Evolutionary conservation across 352 stramenopile genomes (phyloP).

Genomic region (Thraustochytrium sp.): DNA sequence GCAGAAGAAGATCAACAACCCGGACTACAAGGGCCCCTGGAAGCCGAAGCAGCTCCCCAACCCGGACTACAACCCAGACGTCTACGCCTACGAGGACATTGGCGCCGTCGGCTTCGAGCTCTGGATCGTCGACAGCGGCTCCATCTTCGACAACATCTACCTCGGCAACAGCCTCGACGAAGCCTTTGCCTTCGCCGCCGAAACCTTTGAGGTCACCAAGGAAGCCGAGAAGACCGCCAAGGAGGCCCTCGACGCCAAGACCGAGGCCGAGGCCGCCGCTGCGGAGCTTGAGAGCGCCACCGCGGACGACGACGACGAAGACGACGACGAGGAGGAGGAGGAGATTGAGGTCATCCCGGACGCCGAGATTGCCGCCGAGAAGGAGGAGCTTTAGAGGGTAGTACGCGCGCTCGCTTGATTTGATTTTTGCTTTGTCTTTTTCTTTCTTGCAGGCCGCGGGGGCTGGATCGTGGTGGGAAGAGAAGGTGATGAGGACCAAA

Average conservation of each 20-base stretch:
- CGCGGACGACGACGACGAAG: neutral
- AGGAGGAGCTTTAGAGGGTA: constrained; percentile 45
- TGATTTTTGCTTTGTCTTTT: neutral
- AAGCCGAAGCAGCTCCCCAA: constrained; percentile 92
- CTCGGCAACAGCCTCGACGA: constrained; percentile 92
- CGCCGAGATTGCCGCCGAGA: constrained; percentile 44
- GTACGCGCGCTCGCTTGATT: neutral
- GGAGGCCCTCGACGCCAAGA: constrained; percentile 55
- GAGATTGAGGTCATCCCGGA: constrained; percentile 42
- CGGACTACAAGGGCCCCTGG: constrained; percentile 97
- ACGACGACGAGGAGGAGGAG: neutral
- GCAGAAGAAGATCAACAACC: constrained; percentile 95
- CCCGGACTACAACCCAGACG: constrained; percentile 88
- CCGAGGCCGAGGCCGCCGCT: constrained; percentile 48
- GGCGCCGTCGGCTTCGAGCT: constrained; percentile 97
- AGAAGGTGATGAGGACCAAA: too few relatives aligned
- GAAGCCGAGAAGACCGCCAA: constrained; percentile 84
- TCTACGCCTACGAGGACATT: constrained; percentile 89
- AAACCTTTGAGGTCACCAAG: constrained; percentile 85
- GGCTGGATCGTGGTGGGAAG: too few relatives aligned
- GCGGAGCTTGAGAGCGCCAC: neutral
- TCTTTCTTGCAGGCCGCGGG: too few relatives aligned
- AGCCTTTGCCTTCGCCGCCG: constrained; percentile 73
- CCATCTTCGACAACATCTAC: constrained; percentile 98
- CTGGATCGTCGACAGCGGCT: constrained; percentile 96